Evolutionary conservation across 1,139 yeast species (phyloP), one percentile per base, ranked within the genome.

Genomic region (Meyerozyma sp.): DNA sequence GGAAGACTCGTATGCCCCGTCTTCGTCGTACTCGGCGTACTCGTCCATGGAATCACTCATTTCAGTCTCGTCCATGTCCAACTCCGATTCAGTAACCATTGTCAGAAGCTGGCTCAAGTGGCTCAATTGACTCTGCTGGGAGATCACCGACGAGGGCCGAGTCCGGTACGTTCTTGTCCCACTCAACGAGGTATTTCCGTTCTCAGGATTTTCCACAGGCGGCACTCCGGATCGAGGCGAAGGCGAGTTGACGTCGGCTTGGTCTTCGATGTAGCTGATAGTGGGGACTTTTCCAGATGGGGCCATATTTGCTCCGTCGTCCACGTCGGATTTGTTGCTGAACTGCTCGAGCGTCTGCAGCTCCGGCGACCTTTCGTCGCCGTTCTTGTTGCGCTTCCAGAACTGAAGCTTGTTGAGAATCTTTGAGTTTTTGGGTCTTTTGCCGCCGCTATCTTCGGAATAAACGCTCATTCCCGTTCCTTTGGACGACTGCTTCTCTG

Each of bases 71-170:
- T 74, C 63, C 56, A 66, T 45, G 46, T 72, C 73, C 52, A 70
- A 49, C 54, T 74, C 79, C 5, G 73, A 68, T 44, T 70, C 78
- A 8, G 77, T 69, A 52, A 70, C 51, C 72, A 70, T 70, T 25
- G 77, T 75, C 2, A 82, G 77, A 50, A 77, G 68, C 51, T 81
- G 85, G 42, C 86, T 80, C 35, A 75, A 55, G 42, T 74, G 78
- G 46, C 82, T 76, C 21, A 73, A 53, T 50, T 77, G 77, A 44
- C 85, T 79, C 30, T 76, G 67, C 52, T 81, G 87, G 0, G 91
- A 83, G 2, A 83, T 64, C 63, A 82, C 77, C 0, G 91, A 83
- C 5, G 80, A 70, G 2, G 91, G 90, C 42, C 93, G 65, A 4
- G 73, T 66, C 42, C 73, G 14, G 8, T 30, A 30, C 4, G 10